These are phyloP conservation scores for Chrysosporium keratinophilum DNA, from an alignment of 2,329 filamentous ascomycete species.

Conservation along the genomic window DNA sequence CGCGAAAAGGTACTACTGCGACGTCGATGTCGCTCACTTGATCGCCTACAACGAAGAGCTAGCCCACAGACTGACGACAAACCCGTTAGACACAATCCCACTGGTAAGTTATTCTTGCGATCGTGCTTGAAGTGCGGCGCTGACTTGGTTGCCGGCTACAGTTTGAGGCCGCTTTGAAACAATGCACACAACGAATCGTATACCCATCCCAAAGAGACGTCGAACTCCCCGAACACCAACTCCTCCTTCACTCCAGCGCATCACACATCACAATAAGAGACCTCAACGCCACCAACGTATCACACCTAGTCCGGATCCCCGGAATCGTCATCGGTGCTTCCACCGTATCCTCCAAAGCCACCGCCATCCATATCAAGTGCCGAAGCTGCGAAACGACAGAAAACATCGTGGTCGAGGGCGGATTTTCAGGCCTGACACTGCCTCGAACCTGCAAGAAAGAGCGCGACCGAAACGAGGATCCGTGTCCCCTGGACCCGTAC, in stretches of 20 bases:
- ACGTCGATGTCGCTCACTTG: constrained; percentile 88
- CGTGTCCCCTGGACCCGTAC: constrained; percentile 89
- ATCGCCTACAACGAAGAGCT: constrained; percentile 95
- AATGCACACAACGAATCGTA: constrained; percentile 86
- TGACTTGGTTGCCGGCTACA: constrained; percentile 29
- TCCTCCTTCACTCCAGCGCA: constrained; percentile 85
- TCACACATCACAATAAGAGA: constrained; percentile 89
- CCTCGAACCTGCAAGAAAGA: constrained; percentile 65
- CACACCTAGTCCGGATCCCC: constrained; percentile 87
- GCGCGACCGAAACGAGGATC: constrained; percentile 50
- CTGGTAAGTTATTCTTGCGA: constrained; percentile 49
- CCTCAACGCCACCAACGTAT: constrained; percentile 83
- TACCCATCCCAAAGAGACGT: constrained; percentile 62
- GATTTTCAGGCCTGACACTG: constrained; percentile 77
- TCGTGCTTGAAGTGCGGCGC: neutral
- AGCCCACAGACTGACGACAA: constrained; percentile 76
- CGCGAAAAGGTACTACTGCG: constrained; percentile 88
- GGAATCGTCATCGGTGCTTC: constrained; percentile 97
- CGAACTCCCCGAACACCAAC: constrained; percentile 78
- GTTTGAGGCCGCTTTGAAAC: constrained; percentile 85
- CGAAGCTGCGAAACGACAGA: constrained; percentile 68
- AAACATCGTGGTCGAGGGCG: constrained; percentile 63
- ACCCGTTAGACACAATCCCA: constrained; percentile 86
- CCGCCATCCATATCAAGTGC: constrained; percentile 74
- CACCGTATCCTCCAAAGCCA: constrained; percentile 92